phyloP scores from a whole-genome alignment of 768 basidiomycete species.

The Xerocomellus dryophilus region DNA sequence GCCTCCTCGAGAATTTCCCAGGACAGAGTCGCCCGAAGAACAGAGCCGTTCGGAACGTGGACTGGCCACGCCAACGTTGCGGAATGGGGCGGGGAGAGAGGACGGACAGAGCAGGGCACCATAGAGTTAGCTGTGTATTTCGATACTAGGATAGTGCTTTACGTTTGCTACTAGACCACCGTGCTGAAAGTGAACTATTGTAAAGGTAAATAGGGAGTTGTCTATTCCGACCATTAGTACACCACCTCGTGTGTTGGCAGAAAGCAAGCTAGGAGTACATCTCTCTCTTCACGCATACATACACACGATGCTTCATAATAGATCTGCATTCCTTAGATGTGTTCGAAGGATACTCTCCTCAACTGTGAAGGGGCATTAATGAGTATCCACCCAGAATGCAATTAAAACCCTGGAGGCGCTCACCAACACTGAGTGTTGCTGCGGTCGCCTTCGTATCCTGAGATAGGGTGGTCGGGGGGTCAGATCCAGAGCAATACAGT shows the following conservation, averaged over 20 bases:
- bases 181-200: background rate
- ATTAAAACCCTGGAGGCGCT: conserved; percentile 21
- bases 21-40: conserved; percentile 36
- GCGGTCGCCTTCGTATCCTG: conserved; percentile 78
- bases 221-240: background rate
- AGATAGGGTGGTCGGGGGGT: conserved; percentile 12
- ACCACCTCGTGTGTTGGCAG: background rate
- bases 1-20: conserved; percentile 15
- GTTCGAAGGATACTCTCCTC: conserved; percentile 71
- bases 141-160: background rate
- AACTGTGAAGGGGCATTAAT: conserved; percentile 37
- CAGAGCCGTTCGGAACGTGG: conserved; percentile 63
- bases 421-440: conserved; percentile 64
- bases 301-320: conserved; percentile 44
- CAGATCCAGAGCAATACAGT: background rate
- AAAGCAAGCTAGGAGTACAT: background rate
- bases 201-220: background rate
- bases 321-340: conserved; percentile 66
- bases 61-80: conserved; percentile 59
- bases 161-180: conserved; percentile 9
- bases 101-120: conserved; percentile 11
- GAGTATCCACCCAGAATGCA: background rate
- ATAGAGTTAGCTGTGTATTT: background rate
- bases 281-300: background rate
- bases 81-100: conserved; percentile 41